Conservation (phyloP, 306 rosid species). For the apple (Malus domestica) region ASM211411v1 NC_041793.1:42455501-42456000, state of each 20-base stretch:
- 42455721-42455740: conserved; percentile 47
- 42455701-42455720: conserved; percentile 63
- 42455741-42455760: conserved; percentile 55
- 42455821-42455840: background rate
- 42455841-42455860: no score
- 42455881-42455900: no score
- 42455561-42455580: conserved; percentile 29
- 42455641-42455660: conserved; percentile 67
- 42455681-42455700: conserved; percentile 84
- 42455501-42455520: no score
- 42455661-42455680: conserved; percentile 92
- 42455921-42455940: no score
- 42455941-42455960: no score
- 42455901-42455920: no score
- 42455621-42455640: conserved; percentile 40
- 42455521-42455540: no score
- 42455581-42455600: conserved; percentile 85
- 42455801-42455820: no score
- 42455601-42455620: conserved; percentile 77
- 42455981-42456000: no score
- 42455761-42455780: conserved; percentile 73
- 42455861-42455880: no score
- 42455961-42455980: no score
- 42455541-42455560: background rate
- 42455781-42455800: background rate